Conservation (phyloP, 2,329 filamentous ascomycete species). For the Colletotrichum truncatum region DNA sequence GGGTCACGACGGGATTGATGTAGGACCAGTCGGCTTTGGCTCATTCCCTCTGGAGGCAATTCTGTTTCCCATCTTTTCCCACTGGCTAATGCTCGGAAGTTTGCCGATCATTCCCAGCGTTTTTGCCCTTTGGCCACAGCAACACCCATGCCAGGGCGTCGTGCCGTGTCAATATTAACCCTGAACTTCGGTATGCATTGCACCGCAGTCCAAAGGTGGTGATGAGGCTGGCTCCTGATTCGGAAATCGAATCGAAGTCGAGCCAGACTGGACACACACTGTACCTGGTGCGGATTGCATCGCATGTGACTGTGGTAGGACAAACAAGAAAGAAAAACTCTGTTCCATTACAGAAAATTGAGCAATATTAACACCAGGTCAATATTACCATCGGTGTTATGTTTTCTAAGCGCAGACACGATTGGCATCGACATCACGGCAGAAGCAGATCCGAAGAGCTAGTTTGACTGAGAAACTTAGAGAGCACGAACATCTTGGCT, state of each 20-base stretch:
- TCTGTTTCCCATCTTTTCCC: neutral
- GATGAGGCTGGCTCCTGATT: neutral
- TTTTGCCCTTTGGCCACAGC: neutral
- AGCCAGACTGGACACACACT: too few species aligned
- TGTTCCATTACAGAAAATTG: neutral
- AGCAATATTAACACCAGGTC: neutral
- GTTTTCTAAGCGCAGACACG: neutral
- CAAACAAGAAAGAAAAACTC: neutral
- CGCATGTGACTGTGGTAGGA: neutral
- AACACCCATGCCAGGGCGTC: neutral
- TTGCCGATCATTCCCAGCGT: neutral
- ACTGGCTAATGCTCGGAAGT: slow-evolving; percentile 1
- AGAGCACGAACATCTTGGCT: neutral
- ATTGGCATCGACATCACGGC: neutral
- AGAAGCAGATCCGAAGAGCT: slow-evolving; percentile 9
- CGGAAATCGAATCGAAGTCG: neutral
- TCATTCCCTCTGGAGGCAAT: slow-evolving; percentile 20
- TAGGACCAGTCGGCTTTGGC: slow-evolving; percentile 18
- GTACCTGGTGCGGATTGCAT: neutral
- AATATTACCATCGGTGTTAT: neutral
- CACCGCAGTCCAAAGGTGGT: slow-evolving; percentile 10
- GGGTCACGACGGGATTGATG: neutral
- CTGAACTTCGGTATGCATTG: slow-evolving; percentile 8
- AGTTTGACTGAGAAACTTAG: neutral
- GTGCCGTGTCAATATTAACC: neutral